Evolutionary conservation across 768 basidiomycete genomes (phyloP).

Genomic region (Hypholoma sublateritium): DNA sequence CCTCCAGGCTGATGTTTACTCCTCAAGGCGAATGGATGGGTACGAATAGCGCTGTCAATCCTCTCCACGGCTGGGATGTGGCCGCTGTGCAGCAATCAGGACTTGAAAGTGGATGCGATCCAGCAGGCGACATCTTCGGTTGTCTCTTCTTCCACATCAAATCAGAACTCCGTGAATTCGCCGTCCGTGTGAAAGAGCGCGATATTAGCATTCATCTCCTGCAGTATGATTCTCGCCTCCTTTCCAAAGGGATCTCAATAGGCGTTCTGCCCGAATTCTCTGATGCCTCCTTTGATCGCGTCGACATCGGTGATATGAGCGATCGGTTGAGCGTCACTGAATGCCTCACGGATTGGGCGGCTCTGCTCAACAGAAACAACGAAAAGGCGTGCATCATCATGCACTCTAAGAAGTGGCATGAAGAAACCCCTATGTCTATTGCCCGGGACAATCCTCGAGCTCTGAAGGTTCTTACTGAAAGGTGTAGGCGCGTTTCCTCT

Average conservation of each 20-base stretch:
- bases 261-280: constrained; percentile 36
- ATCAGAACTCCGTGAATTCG: constrained; percentile 37
- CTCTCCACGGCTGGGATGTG: constrained; percentile 51
- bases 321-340: constrained; percentile 31
- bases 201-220: constrained; percentile 38
- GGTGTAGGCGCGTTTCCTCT: constrained; percentile 27
- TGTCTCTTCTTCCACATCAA: constrained; percentile 46
- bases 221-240: constrained; percentile 39
- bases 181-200: constrained; percentile 33
- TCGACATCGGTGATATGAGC: constrained; percentile 35
- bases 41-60: constrained; percentile 37
- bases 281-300: constrained; percentile 37
- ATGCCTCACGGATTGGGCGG: constrained; percentile 36
- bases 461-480: constrained; percentile 33
- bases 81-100: constrained; percentile 39
- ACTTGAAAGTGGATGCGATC: constrained; percentile 29
- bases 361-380: constrained; percentile 34
- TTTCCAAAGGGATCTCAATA: constrained; percentile 40
- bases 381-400: constrained; percentile 32
- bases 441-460: constrained; percentile 32
- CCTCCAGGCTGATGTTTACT: constrained; percentile 42
- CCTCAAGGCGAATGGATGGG: constrained; percentile 45
- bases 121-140: constrained; percentile 36
- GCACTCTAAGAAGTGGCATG: constrained; percentile 39
- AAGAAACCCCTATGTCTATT: constrained; percentile 27